Base-by-base conservation (phyloP, 805 yeast genomes). In the Pichia scutulata region DNA sequence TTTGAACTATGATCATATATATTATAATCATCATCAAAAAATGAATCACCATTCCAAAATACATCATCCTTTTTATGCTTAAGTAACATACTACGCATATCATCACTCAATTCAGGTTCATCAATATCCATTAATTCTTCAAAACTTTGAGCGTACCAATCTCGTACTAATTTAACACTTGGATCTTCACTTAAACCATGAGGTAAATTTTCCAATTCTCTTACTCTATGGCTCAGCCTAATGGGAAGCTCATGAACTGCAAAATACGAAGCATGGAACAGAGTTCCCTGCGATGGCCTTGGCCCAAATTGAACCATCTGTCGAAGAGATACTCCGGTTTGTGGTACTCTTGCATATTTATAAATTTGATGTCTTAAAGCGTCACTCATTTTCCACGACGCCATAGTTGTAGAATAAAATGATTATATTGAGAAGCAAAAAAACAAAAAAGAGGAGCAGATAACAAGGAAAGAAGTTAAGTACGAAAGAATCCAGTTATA, bases 231-330 rank as follows among this genome's bases (percentile, higher is more conserved):
- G 2, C 96, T 95, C 45, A 89, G 72, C 52, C 97, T 73, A 41
- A 89, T 86, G 1, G 96, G 96, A 36, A 89, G 74, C 65, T 89
- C 97, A 61, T 87, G 88, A 1, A 85, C 87, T 10, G 86, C 81
- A 62, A 89, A 89, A 64, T 84, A 86, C 7, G 90, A 84, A 0
- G 96, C 96, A 44, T 86, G 76, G 64, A 85, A 89, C 40, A 87
- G 70, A 12, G 86, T 78, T 3, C 95, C 96, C 14, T 86, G 86
- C 30, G 79, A 75, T 7, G 96, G 93, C 43, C 76, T 71, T 10
- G 84, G 81, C 3, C 97, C 96, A 69, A 89, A 86, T 62, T 86
- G 93, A 19, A 89, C 96, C 96, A 89, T 88, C 65, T 88, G 96
- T 51, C 89, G 74, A 53, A 89, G 70, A 3, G 89, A 82, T 3